Percentiles rank a stretch among this genome's conserved stretches.
Evolutionary conservation across 495 filamentous ascomycete species (phyloP).

Genomic region (Aspergillus diversus): DNA sequence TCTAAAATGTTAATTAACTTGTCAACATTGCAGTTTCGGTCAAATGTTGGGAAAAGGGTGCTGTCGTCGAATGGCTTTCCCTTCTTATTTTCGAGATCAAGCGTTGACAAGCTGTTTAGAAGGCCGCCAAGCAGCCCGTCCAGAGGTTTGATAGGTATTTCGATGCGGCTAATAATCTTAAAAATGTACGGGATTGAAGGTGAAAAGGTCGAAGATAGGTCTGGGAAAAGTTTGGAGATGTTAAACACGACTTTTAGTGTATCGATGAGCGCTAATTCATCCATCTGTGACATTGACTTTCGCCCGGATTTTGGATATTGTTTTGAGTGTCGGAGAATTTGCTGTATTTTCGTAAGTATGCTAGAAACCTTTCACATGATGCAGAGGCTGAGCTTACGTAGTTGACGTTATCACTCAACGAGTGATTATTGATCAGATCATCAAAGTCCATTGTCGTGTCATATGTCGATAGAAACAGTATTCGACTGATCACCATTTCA

Average conservation of each 20-base stretch:
- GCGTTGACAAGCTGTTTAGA: conserved; percentile 79
- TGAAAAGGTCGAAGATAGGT: conserved; percentile 62
- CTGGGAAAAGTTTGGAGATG: conserved; percentile 70
- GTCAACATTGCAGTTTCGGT: conserved; percentile 64
- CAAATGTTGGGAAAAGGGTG: conserved; percentile 67
- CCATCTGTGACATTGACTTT: conserved; percentile 60
- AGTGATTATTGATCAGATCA: conserved; percentile 68
- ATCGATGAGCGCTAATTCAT: conserved; percentile 79
- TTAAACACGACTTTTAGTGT: conserved; percentile 91
- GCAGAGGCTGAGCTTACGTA: conserved; percentile 39
- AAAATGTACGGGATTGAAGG: conserved; percentile 71
- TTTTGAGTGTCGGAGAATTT: conserved; percentile 70
- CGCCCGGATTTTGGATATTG: conserved; percentile 54
- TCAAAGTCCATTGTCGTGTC: conserved; percentile 71
- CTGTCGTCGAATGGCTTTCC: conserved; percentile 43
- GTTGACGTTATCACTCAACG: conserved; percentile 71
- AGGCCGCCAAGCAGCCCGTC: conserved; percentile 64
- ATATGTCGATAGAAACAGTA: conserved; percentile 88
- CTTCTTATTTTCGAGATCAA: conserved; percentile 64
- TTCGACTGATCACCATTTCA: conserved; percentile 82
- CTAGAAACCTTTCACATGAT: background rate
- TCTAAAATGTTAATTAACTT: conserved; percentile 76
- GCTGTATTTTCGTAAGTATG: conserved; percentile 42
- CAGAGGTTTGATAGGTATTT: conserved; percentile 59
- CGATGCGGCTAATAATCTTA: conserved; percentile 64